A percentile compares a stretch with the other conserved stretches of the same genome.
phyloP scores from a whole-genome alignment of 768 basidiomycete genomes.

The Cystobasidium tubakii region DNA sequence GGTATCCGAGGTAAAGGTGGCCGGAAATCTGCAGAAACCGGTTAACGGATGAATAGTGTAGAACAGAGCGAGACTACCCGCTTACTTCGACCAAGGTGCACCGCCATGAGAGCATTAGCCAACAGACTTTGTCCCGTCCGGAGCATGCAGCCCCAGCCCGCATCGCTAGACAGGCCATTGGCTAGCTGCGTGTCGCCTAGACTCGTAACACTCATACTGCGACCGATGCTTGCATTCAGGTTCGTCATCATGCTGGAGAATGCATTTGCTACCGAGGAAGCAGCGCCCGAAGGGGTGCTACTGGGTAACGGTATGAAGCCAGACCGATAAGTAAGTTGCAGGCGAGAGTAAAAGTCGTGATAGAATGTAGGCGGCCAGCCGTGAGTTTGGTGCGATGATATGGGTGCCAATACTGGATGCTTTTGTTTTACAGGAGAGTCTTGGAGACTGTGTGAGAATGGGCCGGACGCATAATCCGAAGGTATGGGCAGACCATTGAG shows the following conservation, averaged over 20 bases:
- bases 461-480: not conserved
- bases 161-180: constrained; percentile 75
- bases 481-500: not conserved
- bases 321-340: constrained; percentile 89
- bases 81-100: constrained; percentile 70
- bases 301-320: constrained; percentile 72
- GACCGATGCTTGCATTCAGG: constrained; percentile 49
- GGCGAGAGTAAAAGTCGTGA: constrained; percentile 74
- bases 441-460: too few species aligned
- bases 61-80: constrained; percentile 8
- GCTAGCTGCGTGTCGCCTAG: constrained; percentile 53
- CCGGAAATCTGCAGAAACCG: constrained; percentile 7
- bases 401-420: constrained; percentile 38
- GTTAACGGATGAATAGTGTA: not conserved
- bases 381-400: constrained; percentile 10
- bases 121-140: constrained; percentile 77
- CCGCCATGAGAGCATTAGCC: constrained; percentile 68
- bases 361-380: constrained; percentile 77
- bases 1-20: not conserved
- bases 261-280: constrained; percentile 50
- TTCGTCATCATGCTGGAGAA: constrained; percentile 45
- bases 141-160: constrained; percentile 89
- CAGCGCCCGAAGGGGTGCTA: constrained; percentile 45
- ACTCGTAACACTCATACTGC: constrained; percentile 57
- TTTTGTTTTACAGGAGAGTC: too few species aligned